Percentiles rank a stretch among this genome's conserved stretches.
phyloP scores from a whole-genome alignment of 345 rosid species.

The Lumnitzera littorea region DNA sequence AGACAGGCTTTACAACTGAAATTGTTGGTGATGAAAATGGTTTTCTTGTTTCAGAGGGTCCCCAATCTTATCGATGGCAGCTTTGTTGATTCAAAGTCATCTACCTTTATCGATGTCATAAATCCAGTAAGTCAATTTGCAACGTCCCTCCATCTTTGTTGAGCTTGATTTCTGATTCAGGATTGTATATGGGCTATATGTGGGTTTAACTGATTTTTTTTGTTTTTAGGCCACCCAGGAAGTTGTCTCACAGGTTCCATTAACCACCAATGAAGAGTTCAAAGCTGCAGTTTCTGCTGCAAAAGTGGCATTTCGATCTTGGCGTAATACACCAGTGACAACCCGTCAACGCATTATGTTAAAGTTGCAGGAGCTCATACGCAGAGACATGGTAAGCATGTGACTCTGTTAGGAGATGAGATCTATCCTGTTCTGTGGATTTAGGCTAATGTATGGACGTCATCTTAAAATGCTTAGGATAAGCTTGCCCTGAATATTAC shows the following conservation, averaged over 20 bases:
- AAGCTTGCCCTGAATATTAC: conserved; percentile 89
- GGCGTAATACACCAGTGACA: conserved; percentile 86
- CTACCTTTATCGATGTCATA: conserved; percentile 58
- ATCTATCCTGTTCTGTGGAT: background rate
- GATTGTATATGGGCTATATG: background rate
- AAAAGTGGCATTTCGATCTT: conserved; percentile 68
- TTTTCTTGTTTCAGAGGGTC: conserved; percentile 44
- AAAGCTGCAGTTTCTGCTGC: conserved; percentile 90
- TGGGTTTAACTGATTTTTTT: conserved; percentile 5
- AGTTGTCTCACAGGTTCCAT: conserved; percentile 77
- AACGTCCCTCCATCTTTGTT: background rate
- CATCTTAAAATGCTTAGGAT: conserved; percentile 33
- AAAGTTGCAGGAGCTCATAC: conserved; percentile 89
- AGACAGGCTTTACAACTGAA: too few species aligned
- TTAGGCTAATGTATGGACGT: conserved; percentile 3
- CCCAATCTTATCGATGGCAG: conserved; percentile 88
- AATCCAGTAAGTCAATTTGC: conserved; percentile 62
- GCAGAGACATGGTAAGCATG: conserved; percentile 62
- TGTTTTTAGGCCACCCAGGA: conserved; percentile 80
- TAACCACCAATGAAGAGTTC: conserved; percentile 85
- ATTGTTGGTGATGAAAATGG: background rate
- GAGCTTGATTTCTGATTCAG: background rate
- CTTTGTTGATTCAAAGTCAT: conserved; percentile 66
- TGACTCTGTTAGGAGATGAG: background rate
- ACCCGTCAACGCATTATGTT: conserved; percentile 88